Conservation (phyloP, 2,329 filamentous ascomycete genomes). For the Alternaria longipes region DNA sequence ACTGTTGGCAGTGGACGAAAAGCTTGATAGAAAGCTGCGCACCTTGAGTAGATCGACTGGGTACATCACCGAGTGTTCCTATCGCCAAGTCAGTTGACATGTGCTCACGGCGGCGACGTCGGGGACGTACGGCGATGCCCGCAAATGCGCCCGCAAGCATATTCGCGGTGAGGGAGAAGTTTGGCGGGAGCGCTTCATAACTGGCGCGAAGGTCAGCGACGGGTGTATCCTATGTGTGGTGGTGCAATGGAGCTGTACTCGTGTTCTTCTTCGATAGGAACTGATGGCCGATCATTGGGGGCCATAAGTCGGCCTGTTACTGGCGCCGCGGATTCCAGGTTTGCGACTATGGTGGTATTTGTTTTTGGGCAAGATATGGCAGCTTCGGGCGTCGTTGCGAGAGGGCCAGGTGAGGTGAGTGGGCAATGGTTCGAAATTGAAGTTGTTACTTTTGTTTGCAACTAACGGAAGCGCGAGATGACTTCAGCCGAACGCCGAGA, state of each 20-base stretch:
- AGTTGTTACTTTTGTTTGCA: constrained; percentile 41
- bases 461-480: constrained; percentile 36
- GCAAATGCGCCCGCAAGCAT: constrained; percentile 97
- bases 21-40: constrained; percentile 35
- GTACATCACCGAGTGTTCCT: constrained; percentile 99
- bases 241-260: constrained; percentile 46
- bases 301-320: constrained; percentile 52
- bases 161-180: constrained; percentile 92
- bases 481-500: constrained; percentile 40
- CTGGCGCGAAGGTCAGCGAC: constrained; percentile 53
- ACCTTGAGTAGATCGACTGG: constrained; percentile 98
- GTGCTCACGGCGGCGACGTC: constrained; percentile 19
- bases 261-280: constrained; percentile 51
- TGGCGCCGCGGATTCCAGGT: constrained; percentile 49
- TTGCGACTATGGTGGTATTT: constrained; percentile 32
- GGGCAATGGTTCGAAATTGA: constrained; percentile 27
- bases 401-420: constrained; percentile 21
- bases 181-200: constrained; percentile 93
- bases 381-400: constrained; percentile 17
- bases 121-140: constrained; percentile 81
- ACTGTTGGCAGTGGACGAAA: constrained; percentile 5
- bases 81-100: constrained; percentile 35
- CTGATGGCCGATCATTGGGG: constrained; percentile 51
- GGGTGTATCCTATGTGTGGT: constrained; percentile 4
- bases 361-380: constrained; percentile 7